These are phyloP conservation scores for Clonostachys chloroleuca DNA, from an alignment of 2,329 filamentous ascomycete genomes.

Conservation along the genomic window DNA sequence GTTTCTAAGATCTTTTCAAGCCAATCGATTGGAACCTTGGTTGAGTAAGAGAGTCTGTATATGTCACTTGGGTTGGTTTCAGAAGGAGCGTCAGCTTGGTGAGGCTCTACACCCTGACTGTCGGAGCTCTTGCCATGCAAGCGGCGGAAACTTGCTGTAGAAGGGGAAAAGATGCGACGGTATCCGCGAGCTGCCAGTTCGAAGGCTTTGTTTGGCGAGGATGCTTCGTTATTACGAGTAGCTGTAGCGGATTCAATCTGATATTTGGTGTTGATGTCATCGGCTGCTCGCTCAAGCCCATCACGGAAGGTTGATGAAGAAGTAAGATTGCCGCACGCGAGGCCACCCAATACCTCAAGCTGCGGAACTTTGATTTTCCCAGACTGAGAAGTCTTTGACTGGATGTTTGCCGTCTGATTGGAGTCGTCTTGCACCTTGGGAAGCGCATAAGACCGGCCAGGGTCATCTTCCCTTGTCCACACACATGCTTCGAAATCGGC, in stretches of 20 bases:
- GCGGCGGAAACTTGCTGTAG: too few species aligned
- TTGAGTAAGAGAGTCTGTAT: neutral
- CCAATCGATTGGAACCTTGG: conserved; percentile 5
- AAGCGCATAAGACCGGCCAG: too few species aligned
- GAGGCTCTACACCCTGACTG: too few species aligned
- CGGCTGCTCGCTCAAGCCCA: conserved; percentile 19
- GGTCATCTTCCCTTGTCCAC: too few species aligned
- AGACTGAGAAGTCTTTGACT: neutral
- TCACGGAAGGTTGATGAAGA: conserved; percentile 19
- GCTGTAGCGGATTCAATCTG: neutral
- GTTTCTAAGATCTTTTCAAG: conserved; percentile 7
- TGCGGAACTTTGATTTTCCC: conserved; percentile 11
- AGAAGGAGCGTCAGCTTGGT: too few species aligned
- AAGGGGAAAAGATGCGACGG: too few species aligned
- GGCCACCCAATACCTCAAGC: conserved; percentile 17
- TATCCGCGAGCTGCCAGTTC: too few species aligned
- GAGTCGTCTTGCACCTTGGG: neutral
- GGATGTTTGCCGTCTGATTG: neutral
- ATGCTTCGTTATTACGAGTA: too few species aligned
- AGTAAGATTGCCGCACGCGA: conserved; percentile 12
- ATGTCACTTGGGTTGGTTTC: too few species aligned
- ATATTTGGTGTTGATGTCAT: conserved; percentile 20
- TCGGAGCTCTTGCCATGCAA: too few species aligned
- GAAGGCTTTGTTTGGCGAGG: too few species aligned
- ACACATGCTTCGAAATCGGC: neutral